Conservation (phyloP, 2,329 filamentous ascomycete species). For the Didymella pinodella region DNA sequence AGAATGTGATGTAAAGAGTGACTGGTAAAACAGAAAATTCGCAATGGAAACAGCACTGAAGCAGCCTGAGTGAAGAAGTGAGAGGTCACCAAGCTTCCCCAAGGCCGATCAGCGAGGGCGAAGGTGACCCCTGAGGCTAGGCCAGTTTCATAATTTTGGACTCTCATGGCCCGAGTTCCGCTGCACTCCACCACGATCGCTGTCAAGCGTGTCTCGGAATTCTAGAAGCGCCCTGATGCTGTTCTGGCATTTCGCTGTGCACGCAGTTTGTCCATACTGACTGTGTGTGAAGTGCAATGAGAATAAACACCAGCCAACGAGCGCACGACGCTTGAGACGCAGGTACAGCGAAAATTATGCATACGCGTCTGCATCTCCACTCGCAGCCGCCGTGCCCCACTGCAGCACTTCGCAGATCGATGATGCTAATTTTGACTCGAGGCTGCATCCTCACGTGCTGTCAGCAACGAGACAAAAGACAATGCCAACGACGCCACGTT, state of each 20-base stretch:
- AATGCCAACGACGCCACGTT: constrained; percentile 14
- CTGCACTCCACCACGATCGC: constrained; percentile 16
- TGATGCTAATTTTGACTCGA: constrained; percentile 19
- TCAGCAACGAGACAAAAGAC: constrained; percentile 5
- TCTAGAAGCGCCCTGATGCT: constrained; percentile 16
- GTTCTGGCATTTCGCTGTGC: constrained; percentile 14
- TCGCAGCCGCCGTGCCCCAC: constrained; percentile 18
- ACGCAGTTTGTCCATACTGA: neutral
- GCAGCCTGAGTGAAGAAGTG: constrained; percentile 44
- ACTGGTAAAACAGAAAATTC: constrained; percentile 41
- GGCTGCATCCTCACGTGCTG: constrained; percentile 9
- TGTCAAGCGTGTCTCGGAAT: constrained; percentile 18
- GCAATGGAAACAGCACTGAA: constrained; percentile 45
- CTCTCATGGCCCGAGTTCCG: constrained; percentile 16
- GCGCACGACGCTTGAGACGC: constrained; percentile 18
- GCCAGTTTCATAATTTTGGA: constrained; percentile 32
- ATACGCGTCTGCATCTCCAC: constrained; percentile 22
- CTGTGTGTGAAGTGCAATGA: constrained; percentile 1
- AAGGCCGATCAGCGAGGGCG: constrained; percentile 35
- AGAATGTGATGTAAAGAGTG: constrained; percentile 40
- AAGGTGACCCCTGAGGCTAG: constrained; percentile 38
- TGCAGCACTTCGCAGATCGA: constrained; percentile 20
- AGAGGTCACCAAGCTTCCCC: constrained; percentile 36
- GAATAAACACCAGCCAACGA: constrained; percentile 8
- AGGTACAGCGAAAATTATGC: constrained; percentile 20